Base-by-base conservation (phyloP, 179 eudicot genomes). In the Drosera spatulata region DNA sequence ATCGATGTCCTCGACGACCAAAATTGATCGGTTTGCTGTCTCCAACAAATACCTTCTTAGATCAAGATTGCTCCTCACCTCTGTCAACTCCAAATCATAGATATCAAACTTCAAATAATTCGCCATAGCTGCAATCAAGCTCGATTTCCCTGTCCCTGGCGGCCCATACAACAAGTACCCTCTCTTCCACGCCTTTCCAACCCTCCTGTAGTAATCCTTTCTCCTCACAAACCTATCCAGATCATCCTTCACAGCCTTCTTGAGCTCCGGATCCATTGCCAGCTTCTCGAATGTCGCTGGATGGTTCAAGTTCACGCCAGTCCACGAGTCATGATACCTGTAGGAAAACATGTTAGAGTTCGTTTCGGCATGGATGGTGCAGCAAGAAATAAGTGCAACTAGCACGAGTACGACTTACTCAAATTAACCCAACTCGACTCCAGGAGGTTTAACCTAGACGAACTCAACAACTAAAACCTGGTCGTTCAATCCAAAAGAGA, bases 141-240 rank as follows among this genome's bases (percentile, higher is more conserved):
- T 73, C 0, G 80, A 77, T 6, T 77, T 77, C 2, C 80, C 77
- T 0, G 80, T 77, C 5, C 80, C 75, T 0, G 80, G 77, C 0
- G 80, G 80, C 7, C 80, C 80, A 42, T 62, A 63, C 0, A 72
- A 39, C 56, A 76, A 66, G 47, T 76, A 76, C 39, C 80, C 80
- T 66, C 80, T 62, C 41, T 69, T 72, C 80, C 80, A 76, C 1
- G 80, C 77, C 62, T 70, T 55, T 0, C 80, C 80, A 2, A 73
- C 77, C 10, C 55, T 64, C 61, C 56, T 69, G 22, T 75, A 75
- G 13, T 42, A 70, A 4, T 65, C 78, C 13, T 42, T 60, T 12
- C 71, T 54, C 5, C 14, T 50, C 39, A 61, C 39, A 39, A 75
- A 75, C 41, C 75, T 61, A 48, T 70, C 74, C 2, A 75, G 58